Evolutionary conservation across 805 yeast genomes (phyloP), one percentile per base, ranked within the genome.

Genomic region (Saturnispora diversa): DNA sequence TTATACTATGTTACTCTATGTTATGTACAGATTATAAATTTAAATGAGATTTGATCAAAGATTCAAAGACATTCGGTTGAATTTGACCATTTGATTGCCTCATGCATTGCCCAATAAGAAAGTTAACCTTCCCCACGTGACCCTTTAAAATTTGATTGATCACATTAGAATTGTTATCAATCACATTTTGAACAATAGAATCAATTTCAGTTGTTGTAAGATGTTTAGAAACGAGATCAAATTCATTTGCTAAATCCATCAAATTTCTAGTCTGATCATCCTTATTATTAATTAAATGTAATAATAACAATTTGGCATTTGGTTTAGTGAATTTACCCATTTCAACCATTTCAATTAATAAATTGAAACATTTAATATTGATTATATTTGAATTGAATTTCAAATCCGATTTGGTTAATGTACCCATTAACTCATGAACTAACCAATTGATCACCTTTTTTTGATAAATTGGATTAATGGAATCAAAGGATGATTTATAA

Each of bases 71-170:
- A 20, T 46, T 43, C 9, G 62, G 54, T 37, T 58, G 53, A 21
- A 72, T 64, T 44, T 64, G 70, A 3, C 97, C 97, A 49, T 78
- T 82, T 2, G 85, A 74, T 41, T 69, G 64, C 51, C 77, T 75
- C 95, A 92, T 85, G 15, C 86, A 94, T 54, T 74, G 75, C 1
- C 97, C 97, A 3, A 92, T 70, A 42, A 92, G 64, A 52, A 67
- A 84, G 51, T 86, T 84, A n/a, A 90, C 51, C 10, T 87, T 75
- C 26, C 72, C 74, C 31, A 63, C 60, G 47, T 74, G 75, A 40
- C 78, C 77, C 2, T 87, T 51, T 17, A 56, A 55, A 21, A 86
- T 69, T 37, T 73, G 74, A 15, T 65, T 60, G 3, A 83, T 84
- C 13, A 80, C 72, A 13, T 72, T 74, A 0, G 66, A 66, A 49